Evolutionary conservation across 306 rosid genomes (phyloP).

Genomic region (Lablab purpureus): DNA sequence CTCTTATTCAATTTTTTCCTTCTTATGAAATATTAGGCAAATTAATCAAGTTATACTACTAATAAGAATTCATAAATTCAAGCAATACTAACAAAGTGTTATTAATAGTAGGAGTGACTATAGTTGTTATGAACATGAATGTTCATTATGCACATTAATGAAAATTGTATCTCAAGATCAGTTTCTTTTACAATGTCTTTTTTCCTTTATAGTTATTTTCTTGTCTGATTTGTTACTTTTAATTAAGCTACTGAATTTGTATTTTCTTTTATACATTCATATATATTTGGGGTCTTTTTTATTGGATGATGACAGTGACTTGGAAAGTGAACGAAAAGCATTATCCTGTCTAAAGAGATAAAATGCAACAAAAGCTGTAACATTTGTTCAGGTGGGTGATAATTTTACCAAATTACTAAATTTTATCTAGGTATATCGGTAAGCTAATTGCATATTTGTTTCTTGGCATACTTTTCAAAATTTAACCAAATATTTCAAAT

Average conservation of each 20-base stretch:
- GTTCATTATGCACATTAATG: not conserved
- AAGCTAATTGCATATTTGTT: not conserved
- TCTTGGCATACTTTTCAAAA: no score
- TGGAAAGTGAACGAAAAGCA: conserved; percentile 73
- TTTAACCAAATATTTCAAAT: not conserved
- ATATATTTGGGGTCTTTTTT: conserved; percentile 39
- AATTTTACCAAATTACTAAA: not conserved
- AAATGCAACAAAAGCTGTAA: conserved; percentile 66
- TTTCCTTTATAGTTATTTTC: not conserved
- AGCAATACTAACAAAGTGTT: not conserved
- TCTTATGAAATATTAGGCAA: not conserved
- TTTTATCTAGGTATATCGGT: not conserved
- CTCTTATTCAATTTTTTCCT: not conserved
- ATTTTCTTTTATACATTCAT: not conserved
- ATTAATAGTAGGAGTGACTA: not conserved
- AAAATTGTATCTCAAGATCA: not conserved
- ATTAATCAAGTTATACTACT: not conserved
- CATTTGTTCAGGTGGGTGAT: conserved; percentile 70
- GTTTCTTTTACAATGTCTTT: no score
- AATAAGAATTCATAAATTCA: not conserved
- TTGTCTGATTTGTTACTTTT: not conserved
- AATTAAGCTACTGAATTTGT: not conserved
- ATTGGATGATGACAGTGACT: conserved; percentile 88
- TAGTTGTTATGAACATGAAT: not conserved
- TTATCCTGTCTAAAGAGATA: conserved; percentile 56